phyloP scores from a whole-genome alignment of 495 filamentous ascomycete species.

The Annulohypoxylon moriforme region DNA sequence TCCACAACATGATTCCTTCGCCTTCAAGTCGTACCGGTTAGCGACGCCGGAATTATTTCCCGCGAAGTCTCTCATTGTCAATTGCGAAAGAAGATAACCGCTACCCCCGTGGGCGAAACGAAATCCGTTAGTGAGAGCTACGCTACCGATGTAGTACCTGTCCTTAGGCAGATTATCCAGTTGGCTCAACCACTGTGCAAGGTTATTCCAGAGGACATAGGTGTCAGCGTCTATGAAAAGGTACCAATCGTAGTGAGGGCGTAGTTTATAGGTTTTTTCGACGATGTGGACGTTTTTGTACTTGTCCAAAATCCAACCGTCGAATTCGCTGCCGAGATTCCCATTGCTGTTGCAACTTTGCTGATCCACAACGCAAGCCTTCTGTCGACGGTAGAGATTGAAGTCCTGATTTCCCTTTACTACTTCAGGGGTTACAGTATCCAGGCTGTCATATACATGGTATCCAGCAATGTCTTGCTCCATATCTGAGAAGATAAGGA shows the following conservation, averaged over 20 bases:
- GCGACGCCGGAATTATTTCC: conserved; percentile 56
- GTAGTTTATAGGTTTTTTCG: conserved; percentile 55
- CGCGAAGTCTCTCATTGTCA: conserved; percentile 61
- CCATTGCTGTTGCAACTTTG: conserved; percentile 46
- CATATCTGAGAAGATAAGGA: conserved; percentile 69
- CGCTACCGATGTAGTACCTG: conserved; percentile 68
- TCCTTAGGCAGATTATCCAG: conserved; percentile 58
- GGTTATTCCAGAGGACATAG: conserved; percentile 71
- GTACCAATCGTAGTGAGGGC: conserved; percentile 70
- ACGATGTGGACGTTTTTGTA: conserved; percentile 61
- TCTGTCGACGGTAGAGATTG: conserved; percentile 64
- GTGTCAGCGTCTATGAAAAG: conserved; percentile 78
- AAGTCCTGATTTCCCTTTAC: conserved; percentile 61
- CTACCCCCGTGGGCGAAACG: conserved; percentile 76
- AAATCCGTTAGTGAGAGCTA: conserved; percentile 64
- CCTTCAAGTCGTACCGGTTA: conserved; percentile 63
- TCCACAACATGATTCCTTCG: conserved; percentile 71
- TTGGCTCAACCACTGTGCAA: conserved; percentile 65
- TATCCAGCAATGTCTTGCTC: conserved; percentile 62
- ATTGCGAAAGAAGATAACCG: conserved; percentile 72
- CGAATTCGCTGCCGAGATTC: conserved; percentile 49
- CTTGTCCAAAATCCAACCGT: conserved; percentile 64
- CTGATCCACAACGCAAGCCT: conserved; percentile 55
- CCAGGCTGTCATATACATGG: conserved; percentile 64
- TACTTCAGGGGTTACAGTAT: conserved; percentile 53